Evolutionary conservation across 2,329 filamentous ascomycete species (phyloP), one percentile per base, ranked within the genome.

Genomic region (Sarocladium kiliense): DNA sequence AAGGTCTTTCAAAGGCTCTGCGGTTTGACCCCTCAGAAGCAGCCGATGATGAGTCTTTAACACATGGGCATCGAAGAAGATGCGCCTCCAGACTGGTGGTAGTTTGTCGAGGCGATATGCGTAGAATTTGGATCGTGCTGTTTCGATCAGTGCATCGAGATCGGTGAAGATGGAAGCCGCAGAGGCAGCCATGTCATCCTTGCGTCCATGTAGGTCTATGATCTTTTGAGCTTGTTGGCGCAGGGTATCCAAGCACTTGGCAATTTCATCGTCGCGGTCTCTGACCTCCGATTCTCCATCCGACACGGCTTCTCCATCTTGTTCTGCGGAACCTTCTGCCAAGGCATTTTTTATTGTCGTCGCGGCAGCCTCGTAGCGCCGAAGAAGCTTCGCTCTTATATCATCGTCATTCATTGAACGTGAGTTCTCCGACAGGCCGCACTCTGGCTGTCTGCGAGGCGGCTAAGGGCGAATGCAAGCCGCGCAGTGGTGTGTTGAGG

Each of bases 31-130:
- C 34, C 60, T 55, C 3, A 47, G 39, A 11, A 71, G 61, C 19
- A 70, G 55, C 10, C 71, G 60, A 19, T 70, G 59, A 54, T 75
- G 72, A 21, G 84, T 86, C 60, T 81, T 81, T 63, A 88, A 75
- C 11, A 93, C 77, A 55, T 82, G 81, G 1, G 86, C 82, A 55
- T 91, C 87, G 1, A 86, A 85, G 65, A 89, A 91, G 4, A 92
- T 70, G 59, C 84, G 76, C 23, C 85, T 75, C 89, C 89, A 94
- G 63, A 79, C 82, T 9, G 68, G 64, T 0, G 86, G 87, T 5
- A 93, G 79, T 30, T 84, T 76, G 58, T 80, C 80, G 66, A 83
- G 91, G 1, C 83, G 78, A 58, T 82, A 90, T 3, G 85, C 79
- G 62, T 92, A 87, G 58, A 93, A 81, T 60, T 84, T 87, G 41